phyloP scores from a whole-genome alignment of 1,139 yeast genomes.

The Yamadazyma dushanensis region DNA sequence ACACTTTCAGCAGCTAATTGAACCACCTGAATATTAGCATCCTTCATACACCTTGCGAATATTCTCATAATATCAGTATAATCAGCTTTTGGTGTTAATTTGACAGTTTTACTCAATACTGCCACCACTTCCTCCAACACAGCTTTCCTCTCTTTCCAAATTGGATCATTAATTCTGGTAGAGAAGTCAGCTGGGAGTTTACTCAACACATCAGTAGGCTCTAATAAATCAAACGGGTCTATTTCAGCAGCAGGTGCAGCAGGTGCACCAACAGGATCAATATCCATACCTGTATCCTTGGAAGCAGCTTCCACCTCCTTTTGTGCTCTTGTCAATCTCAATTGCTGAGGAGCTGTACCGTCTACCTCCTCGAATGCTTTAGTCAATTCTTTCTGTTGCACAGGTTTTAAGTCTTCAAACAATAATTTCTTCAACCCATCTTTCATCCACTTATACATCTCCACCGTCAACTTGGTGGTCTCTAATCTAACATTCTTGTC shows the following conservation, averaged over 20 bases:
- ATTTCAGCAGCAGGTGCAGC: slow-evolving; percentile 19
- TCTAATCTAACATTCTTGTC: slow-evolving; percentile 86
- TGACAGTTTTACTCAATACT: slow-evolving; percentile 52
- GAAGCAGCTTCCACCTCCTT: slow-evolving; percentile 21
- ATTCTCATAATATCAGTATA: slow-evolving; percentile 59
- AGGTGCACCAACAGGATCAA: slow-evolving; percentile 24
- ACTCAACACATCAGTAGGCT: slow-evolving; percentile 57
- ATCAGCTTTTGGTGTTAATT: slow-evolving; percentile 44
- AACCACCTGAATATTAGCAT: slow-evolving; percentile 88
- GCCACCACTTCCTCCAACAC: slow-evolving; percentile 68
- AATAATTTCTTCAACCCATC: slow-evolving; percentile 58
- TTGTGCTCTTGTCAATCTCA: slow-evolving; percentile 57
- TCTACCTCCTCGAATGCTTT: slow-evolving; percentile 64
- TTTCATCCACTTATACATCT: slow-evolving; percentile 77
- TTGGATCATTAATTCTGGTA: slow-evolving; percentile 54
- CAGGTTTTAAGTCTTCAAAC: slow-evolving; percentile 78
- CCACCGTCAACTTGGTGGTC: slow-evolving; percentile 68
- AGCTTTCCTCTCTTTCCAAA: slow-evolving; percentile 94
- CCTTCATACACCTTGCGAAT: slow-evolving; percentile 77
- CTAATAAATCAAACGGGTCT: slow-evolving; percentile 42
- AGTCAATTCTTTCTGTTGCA: slow-evolving; percentile 84
- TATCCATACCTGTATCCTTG: slow-evolving; percentile 10
- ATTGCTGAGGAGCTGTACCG: slow-evolving; percentile 49
- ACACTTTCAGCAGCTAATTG: slow-evolving; percentile 75
- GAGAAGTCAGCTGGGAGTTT: slow-evolving; percentile 67